A percentile compares a stretch with the other conserved stretches of the same genome.
phyloP scores from a whole-genome alignment of 148 eudicot species.

The Fallopia convolvulus region DNA sequence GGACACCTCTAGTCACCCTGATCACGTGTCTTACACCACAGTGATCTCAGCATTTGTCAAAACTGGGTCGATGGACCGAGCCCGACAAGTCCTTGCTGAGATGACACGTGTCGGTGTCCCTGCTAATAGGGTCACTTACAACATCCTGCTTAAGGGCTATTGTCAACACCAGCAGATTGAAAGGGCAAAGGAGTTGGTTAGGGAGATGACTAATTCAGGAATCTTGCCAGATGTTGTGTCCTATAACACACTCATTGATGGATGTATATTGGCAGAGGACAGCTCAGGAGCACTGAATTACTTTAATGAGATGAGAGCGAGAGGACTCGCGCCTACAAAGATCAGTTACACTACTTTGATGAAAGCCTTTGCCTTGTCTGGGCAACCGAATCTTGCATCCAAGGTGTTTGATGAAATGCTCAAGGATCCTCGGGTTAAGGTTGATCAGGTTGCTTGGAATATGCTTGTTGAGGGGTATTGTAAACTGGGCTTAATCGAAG shows the following conservation, averaged over 20 bases:
- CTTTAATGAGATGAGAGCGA: conserved; percentile 86
- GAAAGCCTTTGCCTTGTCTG: conserved; percentile 90
- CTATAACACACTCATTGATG: conserved; percentile 82
- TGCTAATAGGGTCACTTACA: conserved; percentile 75
- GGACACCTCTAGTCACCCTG: conserved; percentile 69
- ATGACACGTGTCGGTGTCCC: conserved; percentile 61
- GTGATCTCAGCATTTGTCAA: conserved; percentile 79
- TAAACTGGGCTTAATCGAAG: conserved; percentile 62
- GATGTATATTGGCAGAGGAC: conserved; percentile 79
- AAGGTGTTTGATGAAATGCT: conserved; percentile 93
- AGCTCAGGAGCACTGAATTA: conserved; percentile 70
- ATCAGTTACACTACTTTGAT: conserved; percentile 92
- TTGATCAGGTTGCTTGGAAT: conserved; percentile 96
- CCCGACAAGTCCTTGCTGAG: conserved; percentile 64
- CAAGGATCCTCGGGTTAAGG: conserved; percentile 78
- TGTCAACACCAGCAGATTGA: conserved; percentile 83
- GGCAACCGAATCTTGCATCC: conserved; percentile 77
- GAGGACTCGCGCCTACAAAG: conserved; percentile 85
- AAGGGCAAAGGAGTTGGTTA: conserved; percentile 57
- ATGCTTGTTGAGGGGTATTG: conserved; percentile 87
- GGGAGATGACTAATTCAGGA: conserved; percentile 52
- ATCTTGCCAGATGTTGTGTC: conserved; percentile 88
- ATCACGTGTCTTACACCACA: conserved; percentile 85
- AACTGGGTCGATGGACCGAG: conserved; percentile 75
- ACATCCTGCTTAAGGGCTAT: conserved; percentile 82